Conservation (phyloP, 2,329 filamentous ascomycete genomes). For the Westerdykella ornata region DNA sequence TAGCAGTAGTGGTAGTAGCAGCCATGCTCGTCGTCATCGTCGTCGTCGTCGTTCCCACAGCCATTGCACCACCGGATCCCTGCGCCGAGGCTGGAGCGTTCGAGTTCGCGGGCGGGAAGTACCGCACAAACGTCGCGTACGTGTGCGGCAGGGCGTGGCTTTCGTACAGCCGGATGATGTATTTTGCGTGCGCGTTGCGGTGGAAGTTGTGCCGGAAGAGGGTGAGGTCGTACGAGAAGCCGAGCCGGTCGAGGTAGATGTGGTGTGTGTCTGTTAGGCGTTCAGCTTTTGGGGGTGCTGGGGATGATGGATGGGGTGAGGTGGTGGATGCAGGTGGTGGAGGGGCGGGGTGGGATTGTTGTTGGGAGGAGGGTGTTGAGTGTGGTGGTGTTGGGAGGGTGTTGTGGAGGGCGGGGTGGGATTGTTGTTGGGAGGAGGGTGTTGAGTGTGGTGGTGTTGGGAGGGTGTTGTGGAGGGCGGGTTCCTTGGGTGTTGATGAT, state of each 20-base stretch:
- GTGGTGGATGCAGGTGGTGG: conserved; percentile 15
- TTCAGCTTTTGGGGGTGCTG: conserved; percentile 33
- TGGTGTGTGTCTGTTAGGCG: conserved; percentile 48
- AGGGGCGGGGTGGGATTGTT: not conserved
- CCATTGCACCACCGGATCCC: conserved; percentile 1
- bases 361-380: conserved; percentile 2
- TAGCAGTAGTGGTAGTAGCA: conserved; percentile 9
- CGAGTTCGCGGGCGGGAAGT: conserved; percentile 12
- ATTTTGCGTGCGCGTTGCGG: conserved; percentile 52
- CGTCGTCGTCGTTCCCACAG: not conserved
- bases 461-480: not conserved
- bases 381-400: not conserved
- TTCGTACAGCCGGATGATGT: conserved; percentile 30
- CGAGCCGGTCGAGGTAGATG: conserved; percentile 56
- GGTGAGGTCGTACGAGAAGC: conserved; percentile 58
- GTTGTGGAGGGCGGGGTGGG: not conserved
- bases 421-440: conserved; percentile 2
- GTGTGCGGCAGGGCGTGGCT: conserved; percentile 25
- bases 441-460: not conserved
- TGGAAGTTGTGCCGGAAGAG: conserved; percentile 50
- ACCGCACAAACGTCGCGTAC: conserved; percentile 27
- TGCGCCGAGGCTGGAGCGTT: not conserved
- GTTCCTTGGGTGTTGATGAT: not conserved
- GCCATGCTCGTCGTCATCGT: conserved; percentile 11
- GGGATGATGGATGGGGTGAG: not conserved